Evolutionary conservation across 2,329 filamentous ascomycete species (phyloP), one percentile per base, ranked within the genome.

Genomic region (Aspergillus melleus): DNA sequence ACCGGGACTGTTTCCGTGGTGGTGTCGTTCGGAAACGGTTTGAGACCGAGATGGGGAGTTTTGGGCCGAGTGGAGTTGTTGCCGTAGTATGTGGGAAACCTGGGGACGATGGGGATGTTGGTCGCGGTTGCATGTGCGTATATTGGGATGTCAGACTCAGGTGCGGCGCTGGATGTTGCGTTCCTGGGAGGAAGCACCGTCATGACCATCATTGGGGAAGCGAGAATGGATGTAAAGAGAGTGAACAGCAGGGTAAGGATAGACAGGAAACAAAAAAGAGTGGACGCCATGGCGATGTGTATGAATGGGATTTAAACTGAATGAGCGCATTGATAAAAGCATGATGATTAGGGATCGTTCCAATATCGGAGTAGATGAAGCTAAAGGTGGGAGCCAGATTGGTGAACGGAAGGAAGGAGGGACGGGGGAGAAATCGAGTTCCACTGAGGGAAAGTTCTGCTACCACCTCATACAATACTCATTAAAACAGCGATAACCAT

Each of bases 1-100:
- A 54, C 69, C 64, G 12, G 72, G 66, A 16, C 74, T 60, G 2
- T n/a, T 3, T n/a, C 16, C 16, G 6, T 16, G 14, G 14, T 42
- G 36, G 36, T n/a, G 6, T 47, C 3, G 20, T 29, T n/a, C 30
- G 29, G 19, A 19, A 22, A 36, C 12, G 12, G 14, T 24, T 55
- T 53, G 19, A 19, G 20, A 50, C 51, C 12, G 32, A 10, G 30
- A 26, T 24, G 12, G 24, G 44, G 6, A 42, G 36, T 12, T 1
- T 14, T n/a, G 12, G 36, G 36, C 14, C 14, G 36, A n/a, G 36
- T 12, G 4, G 12, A n/a, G 14, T 42, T 42, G 16, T n/a, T 14
- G 36, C 6, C 16, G 5, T 16, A 14, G 14, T 42, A n/a, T 4
- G 36, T 16, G 2, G 2, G 36, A 42, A 8, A 8, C 5, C 36